Conservation (phyloP, 345 rosid genomes). For the Lumnitzera racemosa region DNA sequence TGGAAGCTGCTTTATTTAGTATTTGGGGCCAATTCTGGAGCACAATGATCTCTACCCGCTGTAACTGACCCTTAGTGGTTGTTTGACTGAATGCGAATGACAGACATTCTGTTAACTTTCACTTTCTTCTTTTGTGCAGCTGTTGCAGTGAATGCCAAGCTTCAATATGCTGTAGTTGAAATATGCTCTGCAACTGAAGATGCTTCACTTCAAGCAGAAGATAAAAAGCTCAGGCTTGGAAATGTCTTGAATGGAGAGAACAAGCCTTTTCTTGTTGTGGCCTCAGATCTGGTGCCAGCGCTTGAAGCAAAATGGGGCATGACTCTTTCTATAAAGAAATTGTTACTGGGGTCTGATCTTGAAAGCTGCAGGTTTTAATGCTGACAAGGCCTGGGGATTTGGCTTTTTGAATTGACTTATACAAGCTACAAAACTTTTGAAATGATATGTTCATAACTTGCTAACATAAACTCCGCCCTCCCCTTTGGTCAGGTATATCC, state of each 20-base stretch:
- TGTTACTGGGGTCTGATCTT: constrained; percentile 68
- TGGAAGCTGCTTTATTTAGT: too few relatives aligned
- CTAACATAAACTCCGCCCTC: constrained; percentile 4
- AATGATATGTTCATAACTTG: neutral
- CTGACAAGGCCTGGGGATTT: constrained; percentile 5
- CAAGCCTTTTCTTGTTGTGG: constrained; percentile 56
- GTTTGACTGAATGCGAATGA: too few relatives aligned
- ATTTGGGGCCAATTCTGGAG: too few relatives aligned
- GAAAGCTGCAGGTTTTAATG: constrained; percentile 79
- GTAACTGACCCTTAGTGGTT: too few relatives aligned
- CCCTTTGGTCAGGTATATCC: constrained; percentile 61
- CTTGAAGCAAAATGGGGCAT: constrained; percentile 77
- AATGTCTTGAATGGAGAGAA: constrained; percentile 55
- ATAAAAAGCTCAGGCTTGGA: constrained; percentile 48
- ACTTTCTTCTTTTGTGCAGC: constrained; percentile 32
- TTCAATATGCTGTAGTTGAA: constrained; percentile 82
- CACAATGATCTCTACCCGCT: too few relatives aligned
- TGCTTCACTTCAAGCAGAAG: constrained; percentile 30
- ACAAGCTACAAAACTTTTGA: too few relatives aligned
- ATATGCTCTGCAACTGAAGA: constrained; percentile 38
- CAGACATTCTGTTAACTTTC: neutral
- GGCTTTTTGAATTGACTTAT: neutral
- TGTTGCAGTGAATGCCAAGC: constrained; percentile 88
- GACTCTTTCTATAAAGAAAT: constrained; percentile 61
- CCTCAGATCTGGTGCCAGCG: constrained; percentile 73